A percentile compares a stretch with the other conserved stretches of the same genome.
phyloP scores from a whole-genome alignment of 2,329 filamentous ascomycete genomes.

The Cryoendolithus antarcticus region DNA sequence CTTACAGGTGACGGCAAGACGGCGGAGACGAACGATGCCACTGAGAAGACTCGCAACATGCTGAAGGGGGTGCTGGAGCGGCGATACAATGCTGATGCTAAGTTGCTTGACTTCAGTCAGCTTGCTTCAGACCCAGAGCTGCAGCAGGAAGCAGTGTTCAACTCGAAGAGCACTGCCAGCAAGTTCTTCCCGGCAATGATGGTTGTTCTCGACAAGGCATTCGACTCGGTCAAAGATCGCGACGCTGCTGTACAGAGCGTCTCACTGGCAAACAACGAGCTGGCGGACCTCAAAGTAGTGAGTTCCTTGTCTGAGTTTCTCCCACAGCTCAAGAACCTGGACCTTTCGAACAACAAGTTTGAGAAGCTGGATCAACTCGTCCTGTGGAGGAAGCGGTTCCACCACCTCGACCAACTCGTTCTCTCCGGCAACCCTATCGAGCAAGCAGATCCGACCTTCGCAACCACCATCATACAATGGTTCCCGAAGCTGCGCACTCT shows the following conservation, averaged over 20 bases:
- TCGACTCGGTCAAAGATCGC: conserved; percentile 60
- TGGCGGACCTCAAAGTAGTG: conserved; percentile 60
- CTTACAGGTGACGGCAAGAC: conserved; percentile 12
- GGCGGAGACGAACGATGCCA: conserved; percentile 19
- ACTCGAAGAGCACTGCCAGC: conserved; percentile 54
- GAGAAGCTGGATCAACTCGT: conserved; percentile 54
- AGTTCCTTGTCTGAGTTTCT: conserved; percentile 66
- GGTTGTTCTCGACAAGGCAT: conserved; percentile 67
- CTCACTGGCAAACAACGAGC: conserved; percentile 66
- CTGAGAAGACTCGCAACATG: conserved; percentile 47
- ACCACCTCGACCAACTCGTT: conserved; percentile 66
- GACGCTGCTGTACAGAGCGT: conserved; percentile 70
- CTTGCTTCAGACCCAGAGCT: conserved; percentile 63
- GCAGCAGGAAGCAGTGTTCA: conserved; percentile 62
- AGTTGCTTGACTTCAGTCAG: conserved; percentile 71
- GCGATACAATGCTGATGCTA: conserved; percentile 59
- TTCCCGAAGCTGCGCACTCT: conserved; percentile 70
- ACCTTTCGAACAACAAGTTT: conserved; percentile 76
- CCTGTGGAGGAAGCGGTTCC: conserved; percentile 69
- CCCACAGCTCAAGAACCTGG: conserved; percentile 75
- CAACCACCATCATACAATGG: conserved; percentile 61
- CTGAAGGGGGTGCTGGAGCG: conserved; percentile 59
- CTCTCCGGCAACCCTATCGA: conserved; percentile 63
- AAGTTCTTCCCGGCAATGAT: conserved; percentile 92
- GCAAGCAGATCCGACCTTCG: conserved; percentile 38